A percentile compares a stretch with the other conserved stretches of the same genome.
These are phyloP conservation scores for Saccharomyces kudriavzevii DNA, from an alignment of 805 yeast genomes.

Conservation along the genomic window DNA sequence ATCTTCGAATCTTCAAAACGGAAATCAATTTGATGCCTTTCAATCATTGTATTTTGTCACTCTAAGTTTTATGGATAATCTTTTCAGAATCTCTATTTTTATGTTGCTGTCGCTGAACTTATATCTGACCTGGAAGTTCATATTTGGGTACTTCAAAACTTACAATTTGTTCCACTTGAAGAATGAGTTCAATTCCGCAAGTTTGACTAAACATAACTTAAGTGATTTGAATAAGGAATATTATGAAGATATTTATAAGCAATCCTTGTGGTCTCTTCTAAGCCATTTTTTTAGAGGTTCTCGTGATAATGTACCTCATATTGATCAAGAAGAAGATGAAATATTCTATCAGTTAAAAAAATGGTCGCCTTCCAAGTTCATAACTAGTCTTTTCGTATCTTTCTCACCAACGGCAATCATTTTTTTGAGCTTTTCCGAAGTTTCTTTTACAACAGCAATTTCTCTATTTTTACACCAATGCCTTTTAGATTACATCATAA, in stretches of 20 bases:
- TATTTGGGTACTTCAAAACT: conserved; percentile 13
- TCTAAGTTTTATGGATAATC: conserved; percentile 11
- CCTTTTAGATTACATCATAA: conserved; percentile 34
- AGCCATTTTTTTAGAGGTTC: conserved; percentile 12
- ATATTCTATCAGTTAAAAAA: conserved; percentile 48
- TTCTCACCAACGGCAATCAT: conserved; percentile 53
- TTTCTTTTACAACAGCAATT: conserved; percentile 32
- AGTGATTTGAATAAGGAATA: conserved; percentile 14
- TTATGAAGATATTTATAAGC: conserved; percentile 13
- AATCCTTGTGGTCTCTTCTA: conserved; percentile 20
- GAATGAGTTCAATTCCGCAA: conserved; percentile 11
- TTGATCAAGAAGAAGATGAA: conserved; percentile 8
- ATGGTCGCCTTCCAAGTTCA: conserved; percentile 62
- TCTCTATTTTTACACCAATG: conserved; percentile 33
- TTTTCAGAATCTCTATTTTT: conserved; percentile 5
- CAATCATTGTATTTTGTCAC: conserved; percentile 8
- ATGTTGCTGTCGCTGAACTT: conserved; percentile 11
- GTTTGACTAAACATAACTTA: conserved; percentile 15
- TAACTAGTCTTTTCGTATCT: conserved; percentile 40
- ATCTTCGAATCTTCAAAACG: conserved; percentile 1
- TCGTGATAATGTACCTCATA: not conserved
- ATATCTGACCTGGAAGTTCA: conserved; percentile 12
- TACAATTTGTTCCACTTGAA: conserved; percentile 20
- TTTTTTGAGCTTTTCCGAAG: conserved; percentile 34
- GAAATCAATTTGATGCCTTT: not conserved